phyloP scores from a whole-genome alignment of 805 yeast species.

The Yueomyces sp. region DNA sequence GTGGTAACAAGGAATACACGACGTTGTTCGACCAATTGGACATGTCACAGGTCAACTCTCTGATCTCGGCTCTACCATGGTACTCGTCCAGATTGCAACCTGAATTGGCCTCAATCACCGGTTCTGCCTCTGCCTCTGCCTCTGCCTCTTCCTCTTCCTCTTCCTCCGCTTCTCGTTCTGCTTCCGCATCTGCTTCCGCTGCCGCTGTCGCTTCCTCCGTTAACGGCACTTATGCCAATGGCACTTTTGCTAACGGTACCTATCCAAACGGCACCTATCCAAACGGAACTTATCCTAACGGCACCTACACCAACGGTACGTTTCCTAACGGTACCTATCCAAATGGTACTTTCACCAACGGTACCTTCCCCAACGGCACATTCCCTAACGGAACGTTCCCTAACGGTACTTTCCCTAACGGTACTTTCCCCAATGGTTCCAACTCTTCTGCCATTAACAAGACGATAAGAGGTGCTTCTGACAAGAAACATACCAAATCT shows the following conservation, averaged over 20 bases:
- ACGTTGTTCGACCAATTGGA: constrained; percentile 19
- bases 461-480: background rate
- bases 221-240: background rate
- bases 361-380: background rate
- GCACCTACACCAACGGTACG: background rate
- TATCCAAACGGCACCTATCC: background rate
- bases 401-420: background rate
- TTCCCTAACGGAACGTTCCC: constrained; percentile 1
- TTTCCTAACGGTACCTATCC: constrained; percentile 1
- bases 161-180: background rate
- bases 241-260: constrained; percentile 1
- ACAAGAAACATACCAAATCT: background rate
- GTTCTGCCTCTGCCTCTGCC: constrained; percentile 2
- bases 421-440: background rate
- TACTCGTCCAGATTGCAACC: constrained; percentile 16
- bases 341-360: background rate
- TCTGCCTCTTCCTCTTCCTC: constrained; percentile 1
- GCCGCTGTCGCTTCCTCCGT: background rate
- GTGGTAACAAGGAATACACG: constrained; percentile 25
- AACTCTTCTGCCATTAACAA: background rate
- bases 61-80: constrained; percentile 24
- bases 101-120: constrained; percentile 3
- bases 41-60: constrained; percentile 13
- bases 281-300: constrained; percentile 1
- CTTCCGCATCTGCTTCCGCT: constrained; percentile 2